Evolutionary conservation across 495 filamentous ascomycete genomes (phyloP), one percentile per base, ranked within the genome.

Genomic region (Aspergillus asperescens): DNA sequence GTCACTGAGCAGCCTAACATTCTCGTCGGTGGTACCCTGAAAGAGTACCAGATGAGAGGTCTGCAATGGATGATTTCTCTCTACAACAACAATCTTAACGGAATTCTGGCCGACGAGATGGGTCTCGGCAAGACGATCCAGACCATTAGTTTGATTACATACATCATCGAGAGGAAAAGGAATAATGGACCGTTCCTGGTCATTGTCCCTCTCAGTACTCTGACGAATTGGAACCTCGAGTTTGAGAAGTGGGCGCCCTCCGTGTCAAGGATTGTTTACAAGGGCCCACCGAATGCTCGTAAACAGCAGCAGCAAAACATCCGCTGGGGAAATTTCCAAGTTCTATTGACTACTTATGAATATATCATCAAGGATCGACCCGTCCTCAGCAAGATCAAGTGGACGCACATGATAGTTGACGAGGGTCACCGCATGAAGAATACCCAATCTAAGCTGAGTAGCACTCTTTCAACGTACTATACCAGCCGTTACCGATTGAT

Each of bases 391-490:
- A 97, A 96, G 76, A 87, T 98, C 65, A 96, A 95, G 68, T 98
- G 93, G 93, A 86, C 93, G 46, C 94, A 98, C 72, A 97, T 98
- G 93, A 96, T 98, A 57, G 95, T 98, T 48, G 93, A 98, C 59
- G 93, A 98, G 76, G 93, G 93, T 69, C 93, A 98, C 70, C 90
- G 93, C 62, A 98, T 98, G 93, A 98, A 98, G 81, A 98, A 98
- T 69, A 76, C 88, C n/a, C 84, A 90, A 55, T 98, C 93, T 13
- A 98, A 98, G 71, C 79, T 98, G 59, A 96, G 89, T 71, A 89
- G 84, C 61, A 96, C 92, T 1, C 82, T 98, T 52, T 92, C 92
- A 38, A 83, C 89, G 38, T 97, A 96, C 73, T 98, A 98, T 74
- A 85, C 72, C 65, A 95, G 90, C 22, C 84, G 93, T 15, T 98